These are phyloP conservation scores for Colletotrichum brevisporum DNA, from an alignment of 2,329 filamentous ascomycete genomes.

Conservation along the genomic window DNA sequence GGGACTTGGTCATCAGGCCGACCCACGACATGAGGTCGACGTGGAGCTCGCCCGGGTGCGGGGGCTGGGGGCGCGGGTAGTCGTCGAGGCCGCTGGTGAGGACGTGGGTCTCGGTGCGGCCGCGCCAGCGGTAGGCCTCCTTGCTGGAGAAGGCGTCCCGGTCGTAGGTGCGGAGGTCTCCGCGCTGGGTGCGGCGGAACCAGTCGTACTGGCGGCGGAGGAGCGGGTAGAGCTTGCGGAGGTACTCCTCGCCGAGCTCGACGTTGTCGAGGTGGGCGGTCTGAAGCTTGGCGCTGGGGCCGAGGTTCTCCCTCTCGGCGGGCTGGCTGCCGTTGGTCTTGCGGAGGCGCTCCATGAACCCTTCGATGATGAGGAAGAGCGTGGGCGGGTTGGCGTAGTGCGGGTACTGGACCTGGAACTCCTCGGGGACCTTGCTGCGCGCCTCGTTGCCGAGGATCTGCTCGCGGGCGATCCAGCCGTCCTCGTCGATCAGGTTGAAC, in stretches of 20 bases:
- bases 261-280: constrained; percentile 77
- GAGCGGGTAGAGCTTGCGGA: constrained; percentile 85
- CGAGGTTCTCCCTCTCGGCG: constrained; percentile 59
- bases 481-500: constrained; percentile 96
- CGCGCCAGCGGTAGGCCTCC: constrained; percentile 96
- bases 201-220: constrained; percentile 92
- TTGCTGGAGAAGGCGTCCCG: constrained; percentile 89
- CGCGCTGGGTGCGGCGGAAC: constrained; percentile 93
- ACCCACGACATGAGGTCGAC: constrained; percentile 97
- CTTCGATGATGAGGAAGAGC: constrained; percentile 89
- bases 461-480: constrained; percentile 97
- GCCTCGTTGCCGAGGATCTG: constrained; percentile 95
- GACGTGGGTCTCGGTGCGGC: constrained; percentile 87
- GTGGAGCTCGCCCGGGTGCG: constrained; percentile 95
- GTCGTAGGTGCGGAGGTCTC: constrained; percentile 92
- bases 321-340: constrained; percentile 63
- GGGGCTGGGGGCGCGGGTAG: constrained; percentile 93
- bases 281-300: constrained; percentile 63
- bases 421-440: constrained; percentile 90
- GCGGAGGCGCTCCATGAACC: constrained; percentile 84
- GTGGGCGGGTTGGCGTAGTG: constrained; percentile 98
- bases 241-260: constrained; percentile 77
- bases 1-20: constrained; percentile 93
- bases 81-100: constrained; percentile 96
- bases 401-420: constrained; percentile 96